These are phyloP conservation scores for Macrolepiota albuminosa DNA, from an alignment of 768 basidiomycete genomes.

Conservation along the genomic window DNA sequence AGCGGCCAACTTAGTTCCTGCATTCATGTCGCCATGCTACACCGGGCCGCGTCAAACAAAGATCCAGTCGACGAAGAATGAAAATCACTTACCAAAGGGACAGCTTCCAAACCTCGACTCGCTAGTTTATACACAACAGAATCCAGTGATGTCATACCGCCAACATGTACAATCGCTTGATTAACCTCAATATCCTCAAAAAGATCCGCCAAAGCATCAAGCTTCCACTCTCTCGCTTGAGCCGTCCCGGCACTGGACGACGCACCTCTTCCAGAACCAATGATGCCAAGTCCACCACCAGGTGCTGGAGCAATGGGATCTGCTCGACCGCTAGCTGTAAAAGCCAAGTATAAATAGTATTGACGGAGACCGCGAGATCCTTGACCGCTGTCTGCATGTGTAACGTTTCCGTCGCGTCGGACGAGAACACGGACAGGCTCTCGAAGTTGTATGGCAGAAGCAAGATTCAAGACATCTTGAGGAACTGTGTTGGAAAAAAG, in stretches of 20 bases:
- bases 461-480: conserved; percentile 95
- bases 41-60: conserved; percentile 12
- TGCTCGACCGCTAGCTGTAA: conserved; percentile 78
- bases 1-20: conserved; percentile 73
- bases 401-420: conserved; percentile 82
- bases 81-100: conserved; percentile 67
- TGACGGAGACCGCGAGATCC: conserved; percentile 85
- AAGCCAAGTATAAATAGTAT: conserved; percentile 94
- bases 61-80: conserved; percentile 3
- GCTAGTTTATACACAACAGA: conserved; percentile 88
- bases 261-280: conserved; percentile 85
- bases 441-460: conserved; percentile 85
- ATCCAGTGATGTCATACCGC: conserved; percentile 82
- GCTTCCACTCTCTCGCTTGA: conserved; percentile 90
- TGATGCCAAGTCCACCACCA: conserved; percentile 76
- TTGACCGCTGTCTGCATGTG: conserved; percentile 58
- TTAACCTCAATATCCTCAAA: conserved; percentile 81
- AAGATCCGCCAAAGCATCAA: conserved; percentile 86
- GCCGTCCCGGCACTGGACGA: conserved; percentile 71
- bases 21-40: conserved; percentile 92
- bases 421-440: conserved; percentile 99
- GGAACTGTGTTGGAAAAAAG: conserved; percentile 98
- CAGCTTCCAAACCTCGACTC: conserved; percentile 79
- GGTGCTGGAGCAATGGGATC: conserved; percentile 42
- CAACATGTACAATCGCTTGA: conserved; percentile 85